phyloP scores from a whole-genome alignment of 2,329 filamentous ascomycete genomes.

The Monilinia fructicola region DNA sequence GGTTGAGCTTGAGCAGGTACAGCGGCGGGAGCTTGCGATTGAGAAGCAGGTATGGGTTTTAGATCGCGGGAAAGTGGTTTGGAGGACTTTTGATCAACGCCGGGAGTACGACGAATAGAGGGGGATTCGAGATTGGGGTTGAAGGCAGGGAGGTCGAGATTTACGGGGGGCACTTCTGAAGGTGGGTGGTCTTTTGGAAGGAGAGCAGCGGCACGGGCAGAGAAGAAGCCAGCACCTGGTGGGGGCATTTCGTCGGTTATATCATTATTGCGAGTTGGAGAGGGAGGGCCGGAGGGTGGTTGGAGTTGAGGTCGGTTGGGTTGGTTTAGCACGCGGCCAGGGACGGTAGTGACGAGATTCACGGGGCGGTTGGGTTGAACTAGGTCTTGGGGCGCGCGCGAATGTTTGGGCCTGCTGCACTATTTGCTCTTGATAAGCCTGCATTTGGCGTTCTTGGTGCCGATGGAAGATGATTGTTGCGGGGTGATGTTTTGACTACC shows the following conservation, averaged over 20 bases:
- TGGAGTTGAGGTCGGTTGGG: conserved; percentile 35
- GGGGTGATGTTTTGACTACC: conserved; percentile 22
- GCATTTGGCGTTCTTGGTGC: conserved; percentile 40
- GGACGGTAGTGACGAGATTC: conserved; percentile 27
- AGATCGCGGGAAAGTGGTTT: conserved; percentile 65
- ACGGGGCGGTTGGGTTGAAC: conserved; percentile 25
- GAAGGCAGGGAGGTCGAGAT: conserved; percentile 57
- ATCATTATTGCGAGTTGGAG: conserved; percentile 31
- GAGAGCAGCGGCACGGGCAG: conserved; percentile 62
- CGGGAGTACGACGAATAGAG: conserved; percentile 84
- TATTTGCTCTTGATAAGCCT: conserved; percentile 35
- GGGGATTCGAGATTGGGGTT: conserved; percentile 76
- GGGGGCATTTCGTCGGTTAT: conserved; percentile 30
- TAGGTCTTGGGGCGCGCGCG: conserved; percentile 31
- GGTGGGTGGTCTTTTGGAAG: conserved; percentile 46
- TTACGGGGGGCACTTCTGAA: conserved; percentile 41
- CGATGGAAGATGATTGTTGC: conserved; percentile 28
- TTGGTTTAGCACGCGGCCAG: conserved; percentile 38
- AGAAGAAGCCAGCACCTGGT: conserved; percentile 59
- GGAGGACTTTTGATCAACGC: conserved; percentile 75
- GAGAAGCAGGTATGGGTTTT: conserved; percentile 49
- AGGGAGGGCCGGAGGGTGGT: conserved; percentile 24
- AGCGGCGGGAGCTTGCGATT: conserved; percentile 31
- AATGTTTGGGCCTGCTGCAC: conserved; percentile 27
- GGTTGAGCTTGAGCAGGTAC: conserved; percentile 39